Conservation (phyloP, 257 asterid species). For the Catharanthus roseus region DNA sequence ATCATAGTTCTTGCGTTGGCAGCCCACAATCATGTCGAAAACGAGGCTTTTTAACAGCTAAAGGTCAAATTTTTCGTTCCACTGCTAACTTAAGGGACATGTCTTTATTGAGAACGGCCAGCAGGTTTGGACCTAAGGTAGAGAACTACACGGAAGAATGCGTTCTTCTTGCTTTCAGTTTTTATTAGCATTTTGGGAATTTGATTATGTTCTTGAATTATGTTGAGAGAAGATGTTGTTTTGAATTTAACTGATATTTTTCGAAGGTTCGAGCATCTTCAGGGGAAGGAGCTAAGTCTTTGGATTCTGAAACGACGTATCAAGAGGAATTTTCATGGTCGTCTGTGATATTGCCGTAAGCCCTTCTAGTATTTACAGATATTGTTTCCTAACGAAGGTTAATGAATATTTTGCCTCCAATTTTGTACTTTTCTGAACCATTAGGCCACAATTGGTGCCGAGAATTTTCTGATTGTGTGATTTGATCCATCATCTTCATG, state of each 20-base stretch:
- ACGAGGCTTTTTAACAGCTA: not conserved
- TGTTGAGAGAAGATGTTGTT: not conserved
- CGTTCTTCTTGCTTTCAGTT: not conserved
- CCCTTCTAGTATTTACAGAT: not conserved
- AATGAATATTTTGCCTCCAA: not conserved
- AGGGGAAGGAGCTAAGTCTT: conserved; percentile 42
- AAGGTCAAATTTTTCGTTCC: not conserved
- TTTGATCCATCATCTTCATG: not conserved
- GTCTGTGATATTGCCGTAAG: conserved; percentile 85
- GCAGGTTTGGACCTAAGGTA: conserved; percentile 22
- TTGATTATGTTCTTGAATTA: not conserved
- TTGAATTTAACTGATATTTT: not conserved
- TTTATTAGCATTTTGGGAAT: not conserved
- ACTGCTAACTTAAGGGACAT: conserved; percentile 1
- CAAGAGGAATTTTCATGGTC: conserved; percentile 74
- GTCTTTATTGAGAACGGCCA: conserved; percentile 7
- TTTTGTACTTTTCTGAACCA: not conserved
- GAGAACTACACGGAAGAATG: not conserved
- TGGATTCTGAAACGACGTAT: conserved; percentile 35
- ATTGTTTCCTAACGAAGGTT: not conserved
- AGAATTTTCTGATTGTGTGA: not conserved
- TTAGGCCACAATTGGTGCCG: not conserved
- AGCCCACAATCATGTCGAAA: not conserved
- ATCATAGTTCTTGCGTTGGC: not conserved
- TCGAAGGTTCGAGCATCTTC: conserved; percentile 64